These are phyloP conservation scores for Maudiozyma turicensis DNA, from an alignment of 805 yeast genomes.

Conservation along the genomic window DNA sequence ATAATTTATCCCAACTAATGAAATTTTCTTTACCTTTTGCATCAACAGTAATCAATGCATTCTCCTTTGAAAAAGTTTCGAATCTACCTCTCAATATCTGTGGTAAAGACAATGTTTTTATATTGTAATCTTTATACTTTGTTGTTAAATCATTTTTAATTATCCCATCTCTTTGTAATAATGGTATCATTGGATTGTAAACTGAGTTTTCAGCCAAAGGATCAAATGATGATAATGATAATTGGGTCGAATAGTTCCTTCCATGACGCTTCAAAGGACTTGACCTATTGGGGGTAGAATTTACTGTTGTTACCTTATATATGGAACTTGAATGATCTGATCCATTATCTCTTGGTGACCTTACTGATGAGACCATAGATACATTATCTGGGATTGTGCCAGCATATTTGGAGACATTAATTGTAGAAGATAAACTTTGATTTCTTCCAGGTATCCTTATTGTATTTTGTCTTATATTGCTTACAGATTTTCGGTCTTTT, in stretches of 20 bases:
- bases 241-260: constrained; percentile 15
- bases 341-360: not conserved
- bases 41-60: constrained; percentile 67
- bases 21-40: constrained; percentile 71
- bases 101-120: constrained; percentile 41
- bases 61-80: constrained; percentile 49
- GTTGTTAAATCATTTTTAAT: not conserved
- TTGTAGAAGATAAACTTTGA: constrained; percentile 10
- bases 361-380: constrained; percentile 4
- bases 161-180: constrained; percentile 32
- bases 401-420: not conserved
- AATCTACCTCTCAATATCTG: constrained; percentile 68
- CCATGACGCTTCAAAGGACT: constrained; percentile 9
- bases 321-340: constrained; percentile 2
- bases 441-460: constrained; percentile 13
- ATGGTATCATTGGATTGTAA: constrained; percentile 28
- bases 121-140: not conserved
- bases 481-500: constrained; percentile 1
- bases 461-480: constrained; percentile 5
- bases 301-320: constrained; percentile 24
- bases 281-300: constrained; percentile 17
- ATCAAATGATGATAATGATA: constrained; percentile 28
- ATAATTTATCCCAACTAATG: constrained; percentile 85
- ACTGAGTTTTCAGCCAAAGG: constrained; percentile 4
- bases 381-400: constrained; percentile 2